phyloP scores from a whole-genome alignment of 208 protist species.

The Trypanosomatidae sp. region DNA sequence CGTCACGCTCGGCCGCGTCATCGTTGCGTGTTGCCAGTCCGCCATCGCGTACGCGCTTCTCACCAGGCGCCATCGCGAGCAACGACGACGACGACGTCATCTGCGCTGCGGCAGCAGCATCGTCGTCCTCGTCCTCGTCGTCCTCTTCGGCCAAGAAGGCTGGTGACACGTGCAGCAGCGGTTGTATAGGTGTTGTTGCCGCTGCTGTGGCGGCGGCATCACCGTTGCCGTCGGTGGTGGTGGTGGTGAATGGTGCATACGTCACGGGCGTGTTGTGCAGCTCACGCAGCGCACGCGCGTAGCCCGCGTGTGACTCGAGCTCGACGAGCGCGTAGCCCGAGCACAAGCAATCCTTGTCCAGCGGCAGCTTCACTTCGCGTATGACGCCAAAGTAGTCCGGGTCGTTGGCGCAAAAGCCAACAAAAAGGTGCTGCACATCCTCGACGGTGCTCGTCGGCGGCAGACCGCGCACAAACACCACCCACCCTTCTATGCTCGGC shows the following conservation, averaged over 20 bases:
- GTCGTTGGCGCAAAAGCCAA: slow-evolving; percentile 23
- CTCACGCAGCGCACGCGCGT: slow-evolving; percentile 38
- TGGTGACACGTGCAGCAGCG: slow-evolving; percentile 24
- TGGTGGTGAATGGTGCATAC: slow-evolving; percentile 6
- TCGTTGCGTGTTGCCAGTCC: too few species aligned
- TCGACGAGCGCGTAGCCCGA: slow-evolving; percentile 73
- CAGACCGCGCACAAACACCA: slow-evolving; percentile 57
- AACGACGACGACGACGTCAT: too few species aligned
- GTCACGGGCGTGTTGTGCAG: slow-evolving; percentile 29
- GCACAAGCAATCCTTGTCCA: slow-evolving; percentile 55
- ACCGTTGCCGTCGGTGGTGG: too few species aligned
- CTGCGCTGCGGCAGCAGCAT: slow-evolving; percentile 3
- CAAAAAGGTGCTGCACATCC: slow-evolving; percentile 50
- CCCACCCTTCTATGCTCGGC: slow-evolving; percentile 79
- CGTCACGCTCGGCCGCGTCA: too few species aligned
- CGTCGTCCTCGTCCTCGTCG: slow-evolving; percentile 13
- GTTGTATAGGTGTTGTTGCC: too few species aligned
- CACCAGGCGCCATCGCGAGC: too few species aligned
- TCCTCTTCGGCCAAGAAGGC: slow-evolving; percentile 73
- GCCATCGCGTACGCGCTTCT: too few species aligned
- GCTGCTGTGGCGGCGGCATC: too few species aligned
- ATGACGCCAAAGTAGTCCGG: slow-evolving; percentile 49
- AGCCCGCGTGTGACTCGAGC: slow-evolving; percentile 34
- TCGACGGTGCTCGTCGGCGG: slow-evolving; percentile 40
- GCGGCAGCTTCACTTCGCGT: slow-evolving; percentile 44